Evolutionary conservation across 208 protist species (phyloP), one percentile per base, ranked within the genome.

Genomic region (Trypanosoma cruzi): DNA sequence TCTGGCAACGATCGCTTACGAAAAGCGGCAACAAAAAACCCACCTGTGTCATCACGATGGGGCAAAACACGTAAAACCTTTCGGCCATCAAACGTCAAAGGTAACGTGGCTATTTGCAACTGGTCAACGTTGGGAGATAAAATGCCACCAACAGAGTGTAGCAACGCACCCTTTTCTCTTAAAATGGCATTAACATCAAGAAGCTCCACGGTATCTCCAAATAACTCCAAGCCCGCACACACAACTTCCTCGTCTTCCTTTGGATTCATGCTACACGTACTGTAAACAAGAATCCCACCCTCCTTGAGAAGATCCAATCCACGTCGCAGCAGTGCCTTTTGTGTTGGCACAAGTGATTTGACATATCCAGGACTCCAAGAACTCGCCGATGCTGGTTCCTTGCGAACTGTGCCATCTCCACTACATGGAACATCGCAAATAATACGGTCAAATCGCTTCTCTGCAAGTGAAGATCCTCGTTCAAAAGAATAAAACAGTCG

Each of bases 211-310:
- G 73, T 66, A 70, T 92, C 84, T 42, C 77, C 74, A 64, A 94
- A 95, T 26, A 88, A 63, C 57, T 92, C 88, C 46, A 98, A 74
- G 1, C 67, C 90, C 4, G 85, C 77, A 48, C 85, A 90, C 11
- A 99, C 93, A 48, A 99, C 96, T 59, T 97, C 95, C 77, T 99
- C 98, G 63, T 99, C 90, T 78, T 99, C 97, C 68, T 98, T 92
- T 29, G 97, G 97, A 68, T 98, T 98, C 55, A 99, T 75, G 57
- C 94, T 98, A 80, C 98, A 99, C 16, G 97, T 99, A 62, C 95
- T 98, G 85, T 99, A 99, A 5, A 99, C 97, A 26, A 99, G 83
- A 31, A 94, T 72, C 36, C 98, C 97, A 44, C 62, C 83, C 29
- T 71, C 73, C 28, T 58, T 71, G 16, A 98, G 80, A 40, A 97